phyloP scores from a whole-genome alignment of 1,284 basidiomycete species.

The Bondarzewia mesenterica region DNA sequence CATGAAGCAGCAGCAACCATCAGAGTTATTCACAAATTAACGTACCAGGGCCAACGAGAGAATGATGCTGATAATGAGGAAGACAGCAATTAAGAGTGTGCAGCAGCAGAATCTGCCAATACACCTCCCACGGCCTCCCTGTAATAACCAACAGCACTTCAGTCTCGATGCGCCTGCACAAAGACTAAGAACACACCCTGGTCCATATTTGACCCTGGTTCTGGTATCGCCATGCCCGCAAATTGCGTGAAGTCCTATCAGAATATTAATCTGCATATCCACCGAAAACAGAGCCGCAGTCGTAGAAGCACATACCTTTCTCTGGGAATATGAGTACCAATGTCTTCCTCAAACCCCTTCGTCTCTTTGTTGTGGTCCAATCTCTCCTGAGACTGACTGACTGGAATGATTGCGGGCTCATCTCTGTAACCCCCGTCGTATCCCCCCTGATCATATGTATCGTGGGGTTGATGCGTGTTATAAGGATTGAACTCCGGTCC shows the following conservation, averaged over 20 bases:
- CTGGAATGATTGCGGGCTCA: conserved; percentile 21
- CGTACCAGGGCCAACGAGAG: conserved; percentile 67
- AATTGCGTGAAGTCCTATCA: conserved; percentile 3
- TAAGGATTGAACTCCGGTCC: conserved; percentile 42
- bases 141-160: neutral
- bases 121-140: conserved; percentile 12
- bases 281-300: neutral
- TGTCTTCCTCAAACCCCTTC: conserved; percentile 16
- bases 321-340: conserved; percentile 2
- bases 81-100: conserved; percentile 45
- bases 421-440: conserved; percentile 34
- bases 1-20: neutral
- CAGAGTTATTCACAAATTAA: conserved; percentile 7
- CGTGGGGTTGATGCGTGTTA: conserved; percentile 34
- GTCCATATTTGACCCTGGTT: conserved; percentile 11
- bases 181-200: conserved; percentile 4
- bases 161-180: neutral
- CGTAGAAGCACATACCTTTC: neutral
- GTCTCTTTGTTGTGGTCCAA: conserved; percentile 8
- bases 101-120: conserved; percentile 58
- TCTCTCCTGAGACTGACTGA: conserved; percentile 13
- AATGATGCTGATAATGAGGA: conserved; percentile 55
- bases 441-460: conserved; percentile 30
- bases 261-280: neutral
- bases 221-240: conserved; percentile 12